phyloP scores from a whole-genome alignment of 257 asterid species.

The Orobanche coerulescens region DNA sequence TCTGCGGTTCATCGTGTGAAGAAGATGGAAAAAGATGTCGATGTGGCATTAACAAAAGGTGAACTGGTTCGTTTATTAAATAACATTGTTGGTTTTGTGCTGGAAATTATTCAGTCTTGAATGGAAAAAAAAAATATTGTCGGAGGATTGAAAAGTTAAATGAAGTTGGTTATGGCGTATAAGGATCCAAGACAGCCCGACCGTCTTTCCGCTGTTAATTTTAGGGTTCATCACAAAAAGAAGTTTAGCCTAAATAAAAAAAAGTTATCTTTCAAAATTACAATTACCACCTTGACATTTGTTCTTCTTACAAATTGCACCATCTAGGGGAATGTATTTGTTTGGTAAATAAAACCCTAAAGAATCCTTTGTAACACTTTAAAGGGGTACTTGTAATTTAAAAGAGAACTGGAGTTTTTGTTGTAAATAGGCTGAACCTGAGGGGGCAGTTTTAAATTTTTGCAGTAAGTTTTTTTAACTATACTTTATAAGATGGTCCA shows the following conservation, averaged over 20 bases:
- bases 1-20: slow-evolving; percentile 55
- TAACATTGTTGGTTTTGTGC: neutral
- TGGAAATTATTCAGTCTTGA: neutral
- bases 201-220: neutral
- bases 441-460: neutral
- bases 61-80: neutral
- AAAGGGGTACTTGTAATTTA: too few relatives aligned
- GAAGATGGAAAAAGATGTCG: slow-evolving; percentile 73
- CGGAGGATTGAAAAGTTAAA: neutral
- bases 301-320: too few relatives aligned
- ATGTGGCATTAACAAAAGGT: slow-evolving; percentile 58
- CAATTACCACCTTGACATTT: too few relatives aligned
- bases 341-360: neutral
- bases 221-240: neutral
- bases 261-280: neutral
- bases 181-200: neutral
- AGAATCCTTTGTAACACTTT: too few relatives aligned
- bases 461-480: neutral
- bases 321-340: neutral
- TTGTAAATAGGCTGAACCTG: neutral
- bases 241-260: neutral
- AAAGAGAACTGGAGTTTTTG: neutral
- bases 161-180: neutral
- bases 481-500: too few relatives aligned
- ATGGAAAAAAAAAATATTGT: neutral